Percentiles rank a stretch among this genome's conserved stretches.
Evolutionary conservation across 2,329 filamentous ascomycete species (phyloP).

Genomic region (Apiospora sp.): DNA sequence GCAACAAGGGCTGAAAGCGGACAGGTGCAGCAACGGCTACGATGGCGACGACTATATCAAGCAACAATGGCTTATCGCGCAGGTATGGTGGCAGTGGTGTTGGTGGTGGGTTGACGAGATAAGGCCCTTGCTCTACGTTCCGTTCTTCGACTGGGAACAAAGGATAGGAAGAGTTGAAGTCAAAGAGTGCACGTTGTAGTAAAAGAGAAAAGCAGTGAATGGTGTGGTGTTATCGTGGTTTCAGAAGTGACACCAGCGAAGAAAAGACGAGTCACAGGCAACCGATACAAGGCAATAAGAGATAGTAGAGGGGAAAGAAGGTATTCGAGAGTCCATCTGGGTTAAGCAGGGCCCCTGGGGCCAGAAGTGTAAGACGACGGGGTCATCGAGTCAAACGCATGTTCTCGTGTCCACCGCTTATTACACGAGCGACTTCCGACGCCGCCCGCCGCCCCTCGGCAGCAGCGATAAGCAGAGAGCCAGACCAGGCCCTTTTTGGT

Average conservation of each 20-base stretch:
- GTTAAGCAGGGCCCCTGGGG: not conserved
- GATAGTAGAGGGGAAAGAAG: not conserved
- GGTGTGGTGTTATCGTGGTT: conserved; percentile 7
- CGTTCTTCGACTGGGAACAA: not conserved
- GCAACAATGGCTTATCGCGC: conserved; percentile 15
- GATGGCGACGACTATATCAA: not conserved
- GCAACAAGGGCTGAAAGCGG: not conserved
- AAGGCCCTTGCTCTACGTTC: not conserved
- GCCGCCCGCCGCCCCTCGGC: conserved; percentile 8
- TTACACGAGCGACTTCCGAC: conserved; percentile 13
- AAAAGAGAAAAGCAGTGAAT: conserved; percentile 3
- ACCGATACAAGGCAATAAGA: not conserved
- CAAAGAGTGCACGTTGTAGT: not conserved
- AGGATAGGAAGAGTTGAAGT: not conserved
- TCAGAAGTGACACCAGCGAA: not conserved
- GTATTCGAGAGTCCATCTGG: not conserved
- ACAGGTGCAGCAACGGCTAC: conserved; percentile 6
- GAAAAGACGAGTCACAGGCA: conserved; percentile 1
- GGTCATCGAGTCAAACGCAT: conserved; percentile 9
- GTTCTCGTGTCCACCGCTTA: conserved; percentile 10
- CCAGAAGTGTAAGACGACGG: conserved; percentile 7
- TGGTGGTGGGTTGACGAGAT: conserved; percentile 6
- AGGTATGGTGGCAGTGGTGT: not conserved
- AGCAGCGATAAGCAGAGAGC: conserved; percentile 8
- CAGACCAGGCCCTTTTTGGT: not conserved